Base-by-base conservation (phyloP, 306 rosid species). In the Rosa chinensis region DNA sequence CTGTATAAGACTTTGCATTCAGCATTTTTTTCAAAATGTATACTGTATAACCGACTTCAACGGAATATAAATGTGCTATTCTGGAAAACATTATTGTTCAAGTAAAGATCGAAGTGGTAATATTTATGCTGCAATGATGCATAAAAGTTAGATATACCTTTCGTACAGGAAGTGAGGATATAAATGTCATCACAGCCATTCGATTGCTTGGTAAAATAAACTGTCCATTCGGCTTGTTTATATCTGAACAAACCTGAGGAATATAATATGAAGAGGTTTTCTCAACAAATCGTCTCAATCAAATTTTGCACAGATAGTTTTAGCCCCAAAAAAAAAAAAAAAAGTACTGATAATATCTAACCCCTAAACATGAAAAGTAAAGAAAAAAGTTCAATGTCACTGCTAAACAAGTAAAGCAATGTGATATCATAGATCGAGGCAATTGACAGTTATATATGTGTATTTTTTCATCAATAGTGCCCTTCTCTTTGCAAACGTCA, bases 211-310 rank as follows among this genome's bases (percentile, higher is more conserved):
- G 95, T 80, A 95, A 91, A 75, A 95, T 75, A 85, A 89, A 91
- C 85, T 92, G 93, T 80, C 98, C 99, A 87, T 95, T 92, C 80
- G 99, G 99, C 77, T 95, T 95, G 89, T 95, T 95, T 85, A 95
- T 95, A 77, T 95, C 98, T 62, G 98, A 95, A 82, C 98, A 95
- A 77, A 95, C 97, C 99, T 95, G 81, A 72, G 49, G 64, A 79
- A 76, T 18, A 55, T 69, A 76, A 71, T 53, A 66, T 20, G 76
- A 9, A 76, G 53, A 73, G 43, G 77, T 50, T 74, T 86, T 58
- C 63, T 72, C 37, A 32, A 32, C 37, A 32, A 32, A 32, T 32
- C 37, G 37, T 32, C 37, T 32, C 77, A 70, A 66, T 67, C 59
- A 58, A 68, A 37, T 20, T 4, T 32, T 66, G 10, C 7, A 2